Evolutionary conservation across 805 yeast genomes (phyloP).

Genomic region (Suhomyces pyralidae): DNA sequence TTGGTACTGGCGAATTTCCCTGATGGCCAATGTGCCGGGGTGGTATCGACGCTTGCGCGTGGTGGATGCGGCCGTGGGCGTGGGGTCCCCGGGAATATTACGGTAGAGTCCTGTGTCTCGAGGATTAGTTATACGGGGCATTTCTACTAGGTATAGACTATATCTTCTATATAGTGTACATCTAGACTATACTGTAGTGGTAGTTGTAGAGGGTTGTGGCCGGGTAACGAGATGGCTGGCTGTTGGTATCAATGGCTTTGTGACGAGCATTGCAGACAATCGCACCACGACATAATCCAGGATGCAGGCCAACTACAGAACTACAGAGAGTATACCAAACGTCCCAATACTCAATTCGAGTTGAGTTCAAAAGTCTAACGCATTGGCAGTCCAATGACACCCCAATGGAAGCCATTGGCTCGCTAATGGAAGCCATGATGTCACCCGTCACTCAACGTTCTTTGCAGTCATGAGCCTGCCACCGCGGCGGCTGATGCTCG

Average conservation of each 20-base stretch:
- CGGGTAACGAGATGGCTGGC: constrained; percentile 1
- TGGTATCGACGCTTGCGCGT: constrained; percentile 43
- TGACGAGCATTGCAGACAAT: too few species aligned
- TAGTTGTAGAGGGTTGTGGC: not conserved
- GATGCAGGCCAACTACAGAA: too few species aligned
- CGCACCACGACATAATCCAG: too few species aligned
- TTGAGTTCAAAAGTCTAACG: too few species aligned
- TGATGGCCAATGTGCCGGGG: constrained; percentile 65
- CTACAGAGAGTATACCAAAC: too few species aligned
- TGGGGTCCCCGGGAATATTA: constrained; percentile 58
- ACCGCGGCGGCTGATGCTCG: not conserved
- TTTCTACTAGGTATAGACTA: not conserved
- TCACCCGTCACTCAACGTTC: not conserved
- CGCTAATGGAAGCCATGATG: too few species aligned
- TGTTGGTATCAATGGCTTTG: too few species aligned
- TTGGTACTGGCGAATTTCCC: constrained; percentile 68
- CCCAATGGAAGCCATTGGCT: too few species aligned
- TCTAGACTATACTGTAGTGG: too few species aligned
- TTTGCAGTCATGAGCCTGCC: not conserved
- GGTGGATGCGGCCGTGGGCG: constrained; percentile 16
- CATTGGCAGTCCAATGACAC: too few species aligned
- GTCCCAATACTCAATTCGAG: too few species aligned
- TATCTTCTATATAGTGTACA: too few species aligned
- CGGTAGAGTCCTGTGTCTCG: constrained; percentile 37
- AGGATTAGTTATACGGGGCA: constrained; percentile 4